Conservation (phyloP, 495 filamentous ascomycete genomes). For the Penicillium chermesinum region DNA sequence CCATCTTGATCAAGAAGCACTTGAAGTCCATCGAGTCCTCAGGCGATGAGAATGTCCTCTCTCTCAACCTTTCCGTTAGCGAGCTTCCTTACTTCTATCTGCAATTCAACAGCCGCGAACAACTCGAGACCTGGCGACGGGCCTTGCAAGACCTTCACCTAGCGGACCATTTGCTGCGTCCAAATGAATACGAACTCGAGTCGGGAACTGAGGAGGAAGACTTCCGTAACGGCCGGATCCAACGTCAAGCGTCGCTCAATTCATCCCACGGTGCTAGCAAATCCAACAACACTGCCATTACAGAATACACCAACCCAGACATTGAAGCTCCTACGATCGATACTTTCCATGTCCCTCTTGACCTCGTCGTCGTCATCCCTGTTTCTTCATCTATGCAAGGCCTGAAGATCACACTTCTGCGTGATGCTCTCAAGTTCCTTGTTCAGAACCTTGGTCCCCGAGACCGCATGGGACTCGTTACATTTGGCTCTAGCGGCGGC, state of each 20-base stretch:
- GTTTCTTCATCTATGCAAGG: constrained; percentile 99
- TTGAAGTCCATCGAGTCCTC: constrained; percentile 80
- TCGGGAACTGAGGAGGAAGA: constrained; percentile 90
- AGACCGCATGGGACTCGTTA: constrained; percentile 95
- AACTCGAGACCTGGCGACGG: constrained; percentile 88
- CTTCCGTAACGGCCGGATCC: constrained; percentile 63
- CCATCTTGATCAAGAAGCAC: constrained; percentile 98
- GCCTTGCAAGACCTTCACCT: constrained; percentile 80
- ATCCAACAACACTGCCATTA: constrained; percentile 43
- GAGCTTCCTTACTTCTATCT: constrained; percentile 98
- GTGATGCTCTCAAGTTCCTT: constrained; percentile 91
- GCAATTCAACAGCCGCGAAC: constrained; percentile 76
- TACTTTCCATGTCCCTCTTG: constrained; percentile 83
- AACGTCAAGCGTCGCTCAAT: constrained; percentile 80
- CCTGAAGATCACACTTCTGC: constrained; percentile 90
- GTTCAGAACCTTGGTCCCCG: constrained; percentile 87
- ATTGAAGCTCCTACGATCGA: constrained; percentile 48
- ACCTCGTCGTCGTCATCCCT: constrained; percentile 94
- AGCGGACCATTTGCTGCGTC: constrained; percentile 52
- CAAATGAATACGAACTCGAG: constrained; percentile 71
- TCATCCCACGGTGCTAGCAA: constrained; percentile 71
- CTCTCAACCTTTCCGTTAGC: constrained; percentile 83
- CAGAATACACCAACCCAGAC: constrained; percentile 63
- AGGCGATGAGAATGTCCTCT: constrained; percentile 75
- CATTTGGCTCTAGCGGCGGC: constrained; percentile 91